Conservation (phyloP, 176 grass and related monocot genomes). For the Microstegium vimineum region DNA sequence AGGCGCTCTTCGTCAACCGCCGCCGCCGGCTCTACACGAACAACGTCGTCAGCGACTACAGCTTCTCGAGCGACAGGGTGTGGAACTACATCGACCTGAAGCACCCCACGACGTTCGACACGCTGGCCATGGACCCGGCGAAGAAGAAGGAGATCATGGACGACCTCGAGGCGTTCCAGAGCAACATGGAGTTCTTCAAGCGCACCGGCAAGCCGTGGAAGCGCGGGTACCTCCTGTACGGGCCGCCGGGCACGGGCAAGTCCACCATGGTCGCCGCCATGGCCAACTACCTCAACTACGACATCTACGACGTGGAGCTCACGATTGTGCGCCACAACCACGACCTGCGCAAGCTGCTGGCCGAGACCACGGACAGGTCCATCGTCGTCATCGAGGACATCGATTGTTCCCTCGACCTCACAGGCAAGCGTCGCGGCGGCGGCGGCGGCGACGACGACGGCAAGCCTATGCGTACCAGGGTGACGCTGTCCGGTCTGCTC, state of each 20-base stretch:
- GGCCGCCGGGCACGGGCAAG: slow-evolving; percentile 49
- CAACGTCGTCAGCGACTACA: too few relatives aligned
- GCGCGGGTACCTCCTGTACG: slow-evolving; percentile 39
- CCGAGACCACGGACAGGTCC: slow-evolving; percentile 31
- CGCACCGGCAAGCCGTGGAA: slow-evolving; percentile 41
- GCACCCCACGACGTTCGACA: slow-evolving; percentile 31
- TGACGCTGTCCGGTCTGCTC: slow-evolving; percentile 19
- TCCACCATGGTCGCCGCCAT: slow-evolving; percentile 39
- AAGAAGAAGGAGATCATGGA: slow-evolving; percentile 32
- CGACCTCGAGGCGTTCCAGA: slow-evolving; percentile 24
- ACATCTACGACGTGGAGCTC: slow-evolving; percentile 49
- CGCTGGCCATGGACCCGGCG: slow-evolving; percentile 24
- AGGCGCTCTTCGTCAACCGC: too few relatives aligned
- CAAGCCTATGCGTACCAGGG: background rate
- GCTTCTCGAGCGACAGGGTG: background rate
- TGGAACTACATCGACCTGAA: slow-evolving; percentile 22
- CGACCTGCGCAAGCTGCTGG: slow-evolving; percentile 25
- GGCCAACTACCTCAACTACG: slow-evolving; percentile 42
- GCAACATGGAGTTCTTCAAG: background rate
- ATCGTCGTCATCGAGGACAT: slow-evolving; percentile 63
- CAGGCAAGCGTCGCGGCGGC: slow-evolving; percentile 36
- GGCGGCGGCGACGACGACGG: background rate
- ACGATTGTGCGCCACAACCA: slow-evolving; percentile 11
- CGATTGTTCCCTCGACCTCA: slow-evolving; percentile 64
- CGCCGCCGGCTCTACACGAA: too few relatives aligned